phyloP scores from a whole-genome alignment of 78 protist genomes.

The Creolimax fragrantissima region DNA sequence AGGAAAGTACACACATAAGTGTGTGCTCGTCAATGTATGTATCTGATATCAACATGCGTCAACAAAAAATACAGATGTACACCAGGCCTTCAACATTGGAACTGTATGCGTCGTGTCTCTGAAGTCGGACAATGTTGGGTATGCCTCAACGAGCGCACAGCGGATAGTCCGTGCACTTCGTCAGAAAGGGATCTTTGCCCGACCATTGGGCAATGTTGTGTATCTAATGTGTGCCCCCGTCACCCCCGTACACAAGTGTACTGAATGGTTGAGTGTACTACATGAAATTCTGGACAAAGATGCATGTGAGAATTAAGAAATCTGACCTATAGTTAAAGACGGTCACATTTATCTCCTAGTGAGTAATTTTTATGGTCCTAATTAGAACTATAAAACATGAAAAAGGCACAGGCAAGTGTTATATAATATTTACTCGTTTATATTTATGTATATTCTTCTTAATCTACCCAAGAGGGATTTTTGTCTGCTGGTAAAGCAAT shows the following conservation, averaged over 20 bases:
- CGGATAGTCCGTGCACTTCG: background rate
- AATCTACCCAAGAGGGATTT: too few species aligned
- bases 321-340: too few species aligned
- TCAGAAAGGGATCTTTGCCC: background rate
- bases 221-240: conserved; percentile 7
- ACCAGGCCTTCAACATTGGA: background rate
- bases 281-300: background rate
- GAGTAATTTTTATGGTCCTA: too few species aligned
- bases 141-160: background rate
- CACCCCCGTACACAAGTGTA: background rate
- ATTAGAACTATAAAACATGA: too few species aligned
- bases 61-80: background rate
- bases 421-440: too few species aligned
- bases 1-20: background rate
- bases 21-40: background rate
- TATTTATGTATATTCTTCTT: too few species aligned
- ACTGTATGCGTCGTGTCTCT: background rate
- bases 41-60: background rate
- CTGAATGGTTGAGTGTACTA: background rate
- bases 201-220: conserved; percentile 30
- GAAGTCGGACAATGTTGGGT: background rate
- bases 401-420: too few species aligned
- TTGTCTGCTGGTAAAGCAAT: too few species aligned
- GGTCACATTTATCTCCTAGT: too few species aligned
- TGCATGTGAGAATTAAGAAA: too few species aligned